Base-by-base conservation (phyloP, 495 filamentous ascomycete species). In the Penicillium manginii region DNA sequence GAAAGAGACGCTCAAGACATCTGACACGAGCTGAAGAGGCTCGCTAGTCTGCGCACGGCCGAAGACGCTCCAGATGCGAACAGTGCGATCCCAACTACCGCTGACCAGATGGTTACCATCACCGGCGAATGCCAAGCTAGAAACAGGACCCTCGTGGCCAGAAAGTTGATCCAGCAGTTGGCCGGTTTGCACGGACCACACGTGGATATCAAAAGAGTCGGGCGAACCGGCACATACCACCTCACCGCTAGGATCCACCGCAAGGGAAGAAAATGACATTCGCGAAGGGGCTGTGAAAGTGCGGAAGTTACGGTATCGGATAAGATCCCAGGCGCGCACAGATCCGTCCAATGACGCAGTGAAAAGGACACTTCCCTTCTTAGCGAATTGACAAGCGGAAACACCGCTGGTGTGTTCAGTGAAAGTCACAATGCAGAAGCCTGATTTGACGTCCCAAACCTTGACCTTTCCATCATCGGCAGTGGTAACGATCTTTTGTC, bases 381-480 rank as follows among this genome's bases (percentile, higher is more conserved):
- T 96, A 3, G 94, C 87, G 71, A 97, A 97, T 64, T 97, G 86
- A 69, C 92, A 96, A 7, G 91, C 92, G n/a, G 93, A 97, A 19
- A 98, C 91, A 51, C 91, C 92, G 59, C 91, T 92, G 0, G 90
- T 91, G 75, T 98, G 94, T 71, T 98, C 94, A 2, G 93, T 97
- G 61, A 98, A 98, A 1, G 94, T 98, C 14, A 97, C 92, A 54
- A 97, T 90, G 67, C 94, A 98, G 78, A 98, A 98, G 8, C 94
- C 94, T 8, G 94, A 96, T 57, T 89, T 89, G 50, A 92, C 86
- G 66, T 98, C 94, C 94, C 94, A 98, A 32, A 98, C 89, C 72
- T 98, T 98, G 72, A 98, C 88, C 74, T 97, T 98, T 32, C 94
- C 94, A 71, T 98, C 94, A 64, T 98, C 94, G 17, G 93, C 89